phyloP scores from a whole-genome alignment of 352 stramenopile genomes.

The Pythium utonaiense region DNA sequence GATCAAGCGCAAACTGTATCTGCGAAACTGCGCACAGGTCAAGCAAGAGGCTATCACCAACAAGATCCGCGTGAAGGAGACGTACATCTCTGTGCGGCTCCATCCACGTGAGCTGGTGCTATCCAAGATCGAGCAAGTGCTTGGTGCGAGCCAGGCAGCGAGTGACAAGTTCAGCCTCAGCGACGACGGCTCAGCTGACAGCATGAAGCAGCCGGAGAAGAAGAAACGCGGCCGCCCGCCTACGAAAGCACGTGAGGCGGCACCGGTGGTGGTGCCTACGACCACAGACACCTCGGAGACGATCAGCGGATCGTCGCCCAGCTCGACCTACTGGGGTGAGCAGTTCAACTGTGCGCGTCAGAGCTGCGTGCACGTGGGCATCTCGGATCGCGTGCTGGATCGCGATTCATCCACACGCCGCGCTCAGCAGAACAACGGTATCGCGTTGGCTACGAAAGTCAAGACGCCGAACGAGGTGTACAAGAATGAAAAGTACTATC shows the following conservation, averaged over 20 bases:
- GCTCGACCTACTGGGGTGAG: constrained; percentile 26
- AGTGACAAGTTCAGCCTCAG: constrained; percentile 39
- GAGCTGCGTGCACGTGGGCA: constrained; percentile 64
- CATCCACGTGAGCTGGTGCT: constrained; percentile 67
- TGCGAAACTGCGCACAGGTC: constrained; percentile 81
- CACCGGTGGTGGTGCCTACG: no score
- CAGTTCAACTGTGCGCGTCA: constrained; percentile 54
- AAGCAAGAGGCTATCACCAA: constrained; percentile 78
- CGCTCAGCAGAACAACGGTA: constrained; percentile 8
- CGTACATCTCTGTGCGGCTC: constrained; percentile 66
- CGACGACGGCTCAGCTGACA: constrained; percentile 37
- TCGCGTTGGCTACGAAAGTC: constrained; percentile 37
- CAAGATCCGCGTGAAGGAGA: constrained; percentile 71
- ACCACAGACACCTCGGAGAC: no score
- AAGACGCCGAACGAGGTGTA: constrained; percentile 56
- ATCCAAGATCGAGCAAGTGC: constrained; percentile 65
- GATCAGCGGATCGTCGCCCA: background rate
- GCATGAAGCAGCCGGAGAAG: constrained; percentile 20
- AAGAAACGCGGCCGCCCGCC: background rate
- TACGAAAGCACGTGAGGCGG: background rate
- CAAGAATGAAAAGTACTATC: constrained; percentile 61
- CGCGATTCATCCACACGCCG: constrained; percentile 29
- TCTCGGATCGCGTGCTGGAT: constrained; percentile 64
- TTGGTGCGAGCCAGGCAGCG: constrained; percentile 32
- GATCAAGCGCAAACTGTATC: constrained; percentile 86